phyloP scores from a whole-genome alignment of 805 yeast species.

The Candida corydali region DNA sequence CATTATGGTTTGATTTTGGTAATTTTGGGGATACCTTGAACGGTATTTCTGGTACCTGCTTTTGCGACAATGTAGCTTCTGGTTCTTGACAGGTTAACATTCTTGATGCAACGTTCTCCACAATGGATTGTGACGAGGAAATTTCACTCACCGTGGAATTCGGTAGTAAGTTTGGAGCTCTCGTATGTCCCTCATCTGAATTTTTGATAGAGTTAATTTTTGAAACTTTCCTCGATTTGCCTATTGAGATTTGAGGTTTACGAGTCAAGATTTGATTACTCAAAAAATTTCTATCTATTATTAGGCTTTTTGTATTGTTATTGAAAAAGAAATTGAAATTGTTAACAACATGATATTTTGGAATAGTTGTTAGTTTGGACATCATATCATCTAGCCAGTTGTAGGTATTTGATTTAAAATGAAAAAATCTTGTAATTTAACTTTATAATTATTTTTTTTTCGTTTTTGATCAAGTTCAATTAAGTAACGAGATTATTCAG shows the following conservation, averaged over 20 bases:
- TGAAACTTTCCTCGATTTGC: not conserved
- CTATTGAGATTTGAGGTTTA: not conserved
- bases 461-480: too few species aligned
- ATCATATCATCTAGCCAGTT: too few species aligned
- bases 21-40: constrained; percentile 50
- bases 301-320: constrained; percentile 27
- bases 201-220: too few species aligned
- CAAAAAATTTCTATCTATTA: constrained; percentile 30
- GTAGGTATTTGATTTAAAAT: too few species aligned
- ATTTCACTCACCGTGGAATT: too few species aligned
- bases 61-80: constrained; percentile 21
- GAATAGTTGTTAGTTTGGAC: constrained; percentile 9
- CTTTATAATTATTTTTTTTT: too few species aligned
- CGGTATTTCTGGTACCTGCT: constrained; percentile 40
- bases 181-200: too few species aligned
- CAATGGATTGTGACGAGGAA: not conserved
- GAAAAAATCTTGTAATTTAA: too few species aligned
- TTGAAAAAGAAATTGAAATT: constrained; percentile 35
- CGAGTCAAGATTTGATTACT: constrained; percentile 17
- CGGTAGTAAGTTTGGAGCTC: too few species aligned
- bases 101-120: constrained; percentile 40
- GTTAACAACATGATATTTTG: constrained; percentile 18
- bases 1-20: constrained; percentile 3
- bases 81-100: constrained; percentile 44
- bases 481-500: too few species aligned